These are phyloP conservation scores for Uncinocarpus reesii DNA, from an alignment of 2,329 filamentous ascomycete species.

Conservation along the genomic window DNA sequence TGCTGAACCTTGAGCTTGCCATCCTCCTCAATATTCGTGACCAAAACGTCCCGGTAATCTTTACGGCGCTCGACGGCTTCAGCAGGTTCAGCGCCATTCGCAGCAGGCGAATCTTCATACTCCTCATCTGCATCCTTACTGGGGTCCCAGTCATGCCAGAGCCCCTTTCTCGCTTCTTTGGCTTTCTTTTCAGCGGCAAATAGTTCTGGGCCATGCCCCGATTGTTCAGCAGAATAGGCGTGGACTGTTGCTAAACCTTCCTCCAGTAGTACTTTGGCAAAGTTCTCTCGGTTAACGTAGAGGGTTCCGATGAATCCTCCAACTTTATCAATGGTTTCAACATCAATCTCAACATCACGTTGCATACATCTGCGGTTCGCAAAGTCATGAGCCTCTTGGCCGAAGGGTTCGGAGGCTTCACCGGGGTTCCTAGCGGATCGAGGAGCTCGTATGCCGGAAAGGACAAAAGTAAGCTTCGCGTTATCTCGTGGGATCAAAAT, in stretches of 20 bases:
- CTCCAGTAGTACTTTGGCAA: conserved; percentile 84
- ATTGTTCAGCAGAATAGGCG: conserved; percentile 90
- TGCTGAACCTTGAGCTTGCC: conserved; percentile 85
- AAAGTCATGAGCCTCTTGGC: conserved; percentile 86
- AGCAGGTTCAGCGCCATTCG: conserved; percentile 43
- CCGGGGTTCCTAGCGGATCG: conserved; percentile 69
- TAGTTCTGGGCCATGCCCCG: conserved; percentile 77
- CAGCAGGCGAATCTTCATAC: conserved; percentile 40
- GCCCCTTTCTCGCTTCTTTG: conserved; percentile 74
- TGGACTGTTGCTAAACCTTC: conserved; percentile 90
- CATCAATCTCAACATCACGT: conserved; percentile 89
- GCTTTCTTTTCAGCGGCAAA: conserved; percentile 78
- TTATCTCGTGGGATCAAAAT: conserved; percentile 85
- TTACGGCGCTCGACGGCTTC: conserved; percentile 55
- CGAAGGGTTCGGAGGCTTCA: conserved; percentile 83
- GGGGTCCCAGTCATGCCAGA: conserved; percentile 94
- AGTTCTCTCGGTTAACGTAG: conserved; percentile 89
- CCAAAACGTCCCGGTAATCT: conserved; percentile 87
- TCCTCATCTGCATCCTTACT: conserved; percentile 63
- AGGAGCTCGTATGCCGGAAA: conserved; percentile 84
- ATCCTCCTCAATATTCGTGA: conserved; percentile 78
- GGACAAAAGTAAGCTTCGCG: conserved; percentile 86
- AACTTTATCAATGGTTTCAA: conserved; percentile 89
- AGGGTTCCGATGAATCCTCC: conserved; percentile 94
- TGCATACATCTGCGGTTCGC: conserved; percentile 82